phyloP scores from a whole-genome alignment of 257 asterid genomes.

The Solanum virginianum region DNA sequence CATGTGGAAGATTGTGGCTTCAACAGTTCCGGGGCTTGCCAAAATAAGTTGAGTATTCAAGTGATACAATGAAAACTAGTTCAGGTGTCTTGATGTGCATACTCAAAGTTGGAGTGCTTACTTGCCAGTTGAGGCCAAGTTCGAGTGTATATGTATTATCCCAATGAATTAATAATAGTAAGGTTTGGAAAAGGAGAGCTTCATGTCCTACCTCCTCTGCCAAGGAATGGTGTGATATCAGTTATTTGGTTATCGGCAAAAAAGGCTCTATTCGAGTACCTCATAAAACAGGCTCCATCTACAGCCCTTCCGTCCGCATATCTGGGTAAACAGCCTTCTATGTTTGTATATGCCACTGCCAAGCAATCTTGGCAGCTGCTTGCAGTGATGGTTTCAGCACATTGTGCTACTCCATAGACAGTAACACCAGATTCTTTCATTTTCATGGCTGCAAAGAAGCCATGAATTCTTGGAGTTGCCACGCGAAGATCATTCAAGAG shows the following conservation, averaged over 20 bases:
- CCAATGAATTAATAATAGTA: not conserved
- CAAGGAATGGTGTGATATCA: conserved; percentile 42
- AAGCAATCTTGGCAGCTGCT: conserved; percentile 62
- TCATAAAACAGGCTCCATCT: conserved; percentile 68
- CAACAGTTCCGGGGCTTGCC: not conserved
- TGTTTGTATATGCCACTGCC: conserved; percentile 40
- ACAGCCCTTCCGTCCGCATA: conserved; percentile 52
- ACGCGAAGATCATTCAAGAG: conserved; percentile 38
- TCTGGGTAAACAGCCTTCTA: conserved; percentile 52
- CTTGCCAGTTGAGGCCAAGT: no score
- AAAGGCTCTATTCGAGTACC: conserved; percentile 49
- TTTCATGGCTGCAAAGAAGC: conserved; percentile 47
- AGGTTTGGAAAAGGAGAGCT: not conserved
- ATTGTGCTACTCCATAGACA: conserved; percentile 60
- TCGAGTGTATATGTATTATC: not conserved
- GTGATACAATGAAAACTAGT: no score
- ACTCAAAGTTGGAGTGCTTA: no score
- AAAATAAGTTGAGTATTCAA: not conserved
- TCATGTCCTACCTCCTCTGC: conserved; percentile 13
- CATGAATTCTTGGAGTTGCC: conserved; percentile 50
- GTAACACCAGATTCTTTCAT: conserved; percentile 10
- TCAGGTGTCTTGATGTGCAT: no score
- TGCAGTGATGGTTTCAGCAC: conserved; percentile 46
- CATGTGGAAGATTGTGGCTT: not conserved
- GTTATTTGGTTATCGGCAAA: conserved; percentile 51